A percentile compares a stretch with the other conserved stretches of the same genome.
phyloP scores from a whole-genome alignment of 108 stramenopile genomes.

The Cyclotella baltica region DNA sequence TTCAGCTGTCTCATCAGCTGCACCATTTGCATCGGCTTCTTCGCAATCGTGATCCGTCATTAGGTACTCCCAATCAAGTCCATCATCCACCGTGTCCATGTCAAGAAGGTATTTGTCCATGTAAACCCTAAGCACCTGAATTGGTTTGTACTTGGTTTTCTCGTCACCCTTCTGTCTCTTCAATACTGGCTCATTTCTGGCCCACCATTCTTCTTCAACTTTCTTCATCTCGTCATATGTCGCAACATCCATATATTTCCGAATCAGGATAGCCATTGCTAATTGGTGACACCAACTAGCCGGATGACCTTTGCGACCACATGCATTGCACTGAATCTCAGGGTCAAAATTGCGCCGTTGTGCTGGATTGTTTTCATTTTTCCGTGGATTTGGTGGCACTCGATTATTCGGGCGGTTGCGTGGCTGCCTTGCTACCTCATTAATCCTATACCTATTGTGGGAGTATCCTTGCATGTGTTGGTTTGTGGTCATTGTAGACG shows the following conservation, averaged over 20 bases:
- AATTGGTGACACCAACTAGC: too few species aligned
- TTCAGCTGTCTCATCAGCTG: neutral
- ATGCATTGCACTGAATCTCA: neutral
- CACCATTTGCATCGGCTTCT: too few species aligned
- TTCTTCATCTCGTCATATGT: too few species aligned
- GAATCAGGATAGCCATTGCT: neutral
- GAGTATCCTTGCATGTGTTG: neutral
- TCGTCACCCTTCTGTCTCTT: neutral
- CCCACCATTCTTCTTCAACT: too few species aligned
- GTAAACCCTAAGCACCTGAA: neutral
- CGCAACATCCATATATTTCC: constrained; percentile 3
- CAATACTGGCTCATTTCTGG: neutral
- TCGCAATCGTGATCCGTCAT: too few species aligned
- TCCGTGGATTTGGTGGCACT: neutral
- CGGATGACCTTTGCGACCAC: neutral
- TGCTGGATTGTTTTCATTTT: neutral
- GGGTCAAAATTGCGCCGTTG: neutral
- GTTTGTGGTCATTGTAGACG: too few species aligned
- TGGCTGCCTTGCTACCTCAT: neutral
- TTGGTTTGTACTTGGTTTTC: neutral
- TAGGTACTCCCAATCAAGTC: too few species aligned
- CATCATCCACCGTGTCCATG: neutral
- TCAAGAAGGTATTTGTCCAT: constrained; percentile 1
- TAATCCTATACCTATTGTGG: neutral
- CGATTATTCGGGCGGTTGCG: neutral